Evolutionary conservation across 2,329 filamentous ascomycete genomes (phyloP).

Genomic region (Cordyceps cicadae): DNA sequence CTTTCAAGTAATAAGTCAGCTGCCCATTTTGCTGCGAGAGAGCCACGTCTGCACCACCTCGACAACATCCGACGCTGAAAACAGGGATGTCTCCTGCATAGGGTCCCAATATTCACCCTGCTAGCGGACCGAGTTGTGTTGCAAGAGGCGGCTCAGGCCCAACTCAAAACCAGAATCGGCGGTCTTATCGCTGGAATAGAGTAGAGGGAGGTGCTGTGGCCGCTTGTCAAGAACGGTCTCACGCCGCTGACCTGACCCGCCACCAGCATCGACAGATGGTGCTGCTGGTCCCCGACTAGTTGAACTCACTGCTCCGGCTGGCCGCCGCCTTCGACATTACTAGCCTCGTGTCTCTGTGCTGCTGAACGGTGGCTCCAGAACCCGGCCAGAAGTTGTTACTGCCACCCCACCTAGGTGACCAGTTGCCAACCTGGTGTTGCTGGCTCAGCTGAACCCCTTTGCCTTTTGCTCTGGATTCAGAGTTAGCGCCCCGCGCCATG

Average conservation of each 20-base stretch:
- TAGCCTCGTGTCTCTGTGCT: background rate
- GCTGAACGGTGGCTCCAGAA: background rate
- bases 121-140: slow-evolving; percentile 5
- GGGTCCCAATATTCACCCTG: slow-evolving; percentile 3
- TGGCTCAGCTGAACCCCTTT: slow-evolving; percentile 12
- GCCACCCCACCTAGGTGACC: slow-evolving; percentile 10
- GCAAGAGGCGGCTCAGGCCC: slow-evolving; percentile 2
- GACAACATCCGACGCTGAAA: slow-evolving; percentile 10
- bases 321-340: too few relatives aligned
- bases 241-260: slow-evolving; percentile 4
- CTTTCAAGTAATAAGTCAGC: slow-evolving; percentile 8
- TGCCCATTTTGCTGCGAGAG: slow-evolving; percentile 1
- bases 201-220: background rate
- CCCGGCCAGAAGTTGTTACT: slow-evolving; percentile 1
- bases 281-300: background rate
- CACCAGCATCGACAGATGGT: background rate
- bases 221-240: background rate
- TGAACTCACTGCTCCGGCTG: background rate
- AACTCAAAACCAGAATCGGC: slow-evolving; percentile 1
- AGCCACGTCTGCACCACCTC: background rate
- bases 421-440: slow-evolving; percentile 8
- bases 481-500: slow-evolving; percentile 10
- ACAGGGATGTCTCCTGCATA: slow-evolving; percentile 10
- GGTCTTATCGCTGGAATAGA: background rate
- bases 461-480: slow-evolving; percentile 6